Evolutionary conservation across 2,329 filamentous ascomycete genomes (phyloP).

Genomic region (Dothistroma septosporum): DNA sequence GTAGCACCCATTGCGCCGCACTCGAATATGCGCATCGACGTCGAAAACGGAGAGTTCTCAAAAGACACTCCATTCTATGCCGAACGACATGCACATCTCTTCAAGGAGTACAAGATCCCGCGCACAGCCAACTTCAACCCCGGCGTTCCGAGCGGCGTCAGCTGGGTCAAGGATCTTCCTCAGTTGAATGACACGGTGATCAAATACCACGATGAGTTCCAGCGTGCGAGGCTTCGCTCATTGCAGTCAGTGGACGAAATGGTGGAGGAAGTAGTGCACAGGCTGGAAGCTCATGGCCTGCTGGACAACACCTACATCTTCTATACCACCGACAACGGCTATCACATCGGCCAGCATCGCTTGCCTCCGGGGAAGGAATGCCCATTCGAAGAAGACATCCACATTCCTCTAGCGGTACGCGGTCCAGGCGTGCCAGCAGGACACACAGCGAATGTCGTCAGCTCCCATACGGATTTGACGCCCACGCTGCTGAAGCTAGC

Average conservation of each 20-base stretch:
- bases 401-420: slow-evolving; percentile 38
- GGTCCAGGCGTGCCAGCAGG: slow-evolving; percentile 35
- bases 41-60: slow-evolving; percentile 3
- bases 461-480: slow-evolving; percentile 38
- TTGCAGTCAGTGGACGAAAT: slow-evolving; percentile 55
- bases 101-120: slow-evolving; percentile 57
- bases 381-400: slow-evolving; percentile 38
- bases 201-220: slow-evolving; percentile 52
- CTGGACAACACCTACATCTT: slow-evolving; percentile 48
- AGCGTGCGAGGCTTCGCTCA: slow-evolving; percentile 47
- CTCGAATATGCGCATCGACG: slow-evolving; percentile 19
- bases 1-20: slow-evolving; percentile 34
- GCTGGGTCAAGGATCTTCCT: slow-evolving; percentile 45
- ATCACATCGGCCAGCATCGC: slow-evolving; percentile 38
- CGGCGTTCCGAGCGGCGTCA: slow-evolving; percentile 40
- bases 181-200: slow-evolving; percentile 45
- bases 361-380: slow-evolving; percentile 38
- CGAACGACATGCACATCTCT: slow-evolving; percentile 57
- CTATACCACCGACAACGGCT: slow-evolving; percentile 41
- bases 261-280: slow-evolving; percentile 44
- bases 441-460: slow-evolving; percentile 30
- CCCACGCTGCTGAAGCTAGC: slow-evolving; percentile 37
- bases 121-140: slow-evolving; percentile 56
- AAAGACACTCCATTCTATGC: slow-evolving; percentile 23
- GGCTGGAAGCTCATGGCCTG: slow-evolving; percentile 41